phyloP scores from a whole-genome alignment of 805 yeast species.

The Cyberlindnera bimundalis region DNA sequence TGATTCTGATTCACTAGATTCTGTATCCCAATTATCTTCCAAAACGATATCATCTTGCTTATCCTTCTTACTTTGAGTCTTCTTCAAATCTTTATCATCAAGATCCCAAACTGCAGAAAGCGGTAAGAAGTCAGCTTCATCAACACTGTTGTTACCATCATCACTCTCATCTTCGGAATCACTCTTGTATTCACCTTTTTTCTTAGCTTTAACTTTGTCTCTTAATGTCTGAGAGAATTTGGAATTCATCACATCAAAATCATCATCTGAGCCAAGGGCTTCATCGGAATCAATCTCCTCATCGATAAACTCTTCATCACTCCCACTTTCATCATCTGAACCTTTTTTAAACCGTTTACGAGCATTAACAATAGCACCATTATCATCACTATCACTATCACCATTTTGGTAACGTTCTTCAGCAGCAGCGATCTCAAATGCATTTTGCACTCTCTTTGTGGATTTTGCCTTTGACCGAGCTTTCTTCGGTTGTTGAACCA shows the following conservation, averaged over 20 bases:
- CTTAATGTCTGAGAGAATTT: slow-evolving; percentile 68
- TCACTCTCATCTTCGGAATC: slow-evolving; percentile 26
- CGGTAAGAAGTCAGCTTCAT: slow-evolving; percentile 70
- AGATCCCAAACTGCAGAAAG: slow-evolving; percentile 88
- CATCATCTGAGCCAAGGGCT: slow-evolving; percentile 81
- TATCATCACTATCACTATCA: slow-evolving; percentile 30
- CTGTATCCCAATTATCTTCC: slow-evolving; percentile 21
- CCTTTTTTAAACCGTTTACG: slow-evolving; percentile 24
- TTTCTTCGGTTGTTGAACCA: slow-evolving; percentile 6
- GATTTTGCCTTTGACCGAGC: slow-evolving; percentile 25
- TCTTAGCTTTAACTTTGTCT: slow-evolving; percentile 43
- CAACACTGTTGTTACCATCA: slow-evolving; percentile 67
- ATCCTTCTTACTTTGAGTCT: slow-evolving; percentile 22
- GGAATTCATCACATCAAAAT: slow-evolving; percentile 57
- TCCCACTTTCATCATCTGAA: slow-evolving; percentile 25
- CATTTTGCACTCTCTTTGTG: slow-evolving; percentile 43
- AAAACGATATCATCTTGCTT: slow-evolving; percentile 23
- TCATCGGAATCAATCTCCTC: slow-evolving; percentile 83
- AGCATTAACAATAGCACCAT: slow-evolving; percentile 38
- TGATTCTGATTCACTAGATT: slow-evolving; percentile 25
- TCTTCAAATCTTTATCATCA: slow-evolving; percentile 52
- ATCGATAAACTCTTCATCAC: slow-evolving; percentile 42
- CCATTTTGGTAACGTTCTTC: slow-evolving; percentile 17
- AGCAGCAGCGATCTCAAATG: slow-evolving; percentile 43
- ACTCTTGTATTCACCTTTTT: slow-evolving; percentile 19